A percentile compares a stretch with the other conserved stretches of the same genome.
These are phyloP conservation scores for Zygosaccharomyces bisporus DNA, from an alignment of 805 yeast species.

Conservation along the genomic window DNA sequence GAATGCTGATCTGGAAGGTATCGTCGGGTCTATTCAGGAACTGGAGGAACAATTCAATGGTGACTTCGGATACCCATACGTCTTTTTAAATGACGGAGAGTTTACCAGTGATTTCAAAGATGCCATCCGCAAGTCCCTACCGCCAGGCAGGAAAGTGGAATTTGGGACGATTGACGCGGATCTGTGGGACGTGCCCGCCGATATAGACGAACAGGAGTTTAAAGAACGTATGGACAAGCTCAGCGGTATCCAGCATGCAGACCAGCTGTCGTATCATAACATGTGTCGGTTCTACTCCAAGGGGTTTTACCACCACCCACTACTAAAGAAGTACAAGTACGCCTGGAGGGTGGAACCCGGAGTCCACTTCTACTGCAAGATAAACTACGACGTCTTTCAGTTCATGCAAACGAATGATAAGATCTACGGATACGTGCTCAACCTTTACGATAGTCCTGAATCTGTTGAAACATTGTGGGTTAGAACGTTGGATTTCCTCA, in stretches of 20 bases:
- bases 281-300: constrained; percentile 81
- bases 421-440: constrained; percentile 69
- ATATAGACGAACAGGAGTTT: constrained; percentile 48
- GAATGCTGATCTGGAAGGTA: constrained; percentile 51
- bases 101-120: constrained; percentile 57
- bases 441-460: constrained; percentile 65
- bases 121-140: constrained; percentile 40
- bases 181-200: constrained; percentile 59
- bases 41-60: constrained; percentile 64
- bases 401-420: constrained; percentile 65
- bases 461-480: constrained; percentile 66
- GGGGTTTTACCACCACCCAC: constrained; percentile 59
- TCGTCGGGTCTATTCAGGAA: constrained; percentile 51
- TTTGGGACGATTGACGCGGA: constrained; percentile 44
- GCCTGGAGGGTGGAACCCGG: constrained; percentile 83
- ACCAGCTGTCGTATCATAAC: constrained; percentile 62
- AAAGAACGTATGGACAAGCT: constrained; percentile 40
- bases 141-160: constrained; percentile 40
- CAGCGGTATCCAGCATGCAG: constrained; percentile 58
- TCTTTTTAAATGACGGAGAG: constrained; percentile 67
- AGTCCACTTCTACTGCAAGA: constrained; percentile 61
- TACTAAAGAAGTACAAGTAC: constrained; percentile 56
- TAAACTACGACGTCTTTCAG: constrained; percentile 74
- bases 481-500: constrained; percentile 56
- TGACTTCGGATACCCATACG: constrained; percentile 76